Percentiles rank a stretch among this genome's conserved stretches.
Conservation (phyloP, 495 filamentous ascomycete genomes). For the Xylaria castorea region DNA sequence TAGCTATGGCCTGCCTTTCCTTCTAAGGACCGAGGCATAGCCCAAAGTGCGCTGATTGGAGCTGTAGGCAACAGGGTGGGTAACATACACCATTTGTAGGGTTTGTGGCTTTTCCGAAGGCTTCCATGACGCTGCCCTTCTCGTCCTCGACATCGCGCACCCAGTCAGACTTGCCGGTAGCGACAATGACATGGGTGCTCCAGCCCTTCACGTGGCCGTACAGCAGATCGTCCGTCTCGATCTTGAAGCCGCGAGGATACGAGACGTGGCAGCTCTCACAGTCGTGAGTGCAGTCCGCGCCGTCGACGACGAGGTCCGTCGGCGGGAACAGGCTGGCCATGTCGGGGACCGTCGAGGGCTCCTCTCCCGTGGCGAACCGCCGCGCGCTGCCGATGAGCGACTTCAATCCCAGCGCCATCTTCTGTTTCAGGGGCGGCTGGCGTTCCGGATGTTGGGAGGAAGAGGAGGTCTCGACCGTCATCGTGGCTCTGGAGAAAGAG, state of each 20-base stretch:
- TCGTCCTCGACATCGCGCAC: conserved; percentile 88
- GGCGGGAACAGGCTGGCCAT: conserved; percentile 67
- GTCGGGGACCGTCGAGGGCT: conserved; percentile 70
- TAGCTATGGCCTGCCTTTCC: background rate
- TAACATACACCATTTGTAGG: conserved; percentile 77
- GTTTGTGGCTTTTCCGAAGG: conserved; percentile 66
- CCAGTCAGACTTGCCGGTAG: conserved; percentile 96
- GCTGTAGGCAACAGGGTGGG: background rate
- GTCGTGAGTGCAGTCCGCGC: conserved; percentile 88
- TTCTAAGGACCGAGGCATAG: no score
- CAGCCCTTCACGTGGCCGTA: conserved; percentile 90
- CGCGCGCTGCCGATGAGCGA: conserved; percentile 52
- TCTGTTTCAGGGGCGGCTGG: conserved; percentile 27
- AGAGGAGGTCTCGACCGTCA: conserved; percentile 5
- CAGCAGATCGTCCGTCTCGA: conserved; percentile 79
- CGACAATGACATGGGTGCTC: conserved; percentile 88
- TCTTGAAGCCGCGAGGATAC: conserved; percentile 72
- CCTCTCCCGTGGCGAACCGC: conserved; percentile 65
- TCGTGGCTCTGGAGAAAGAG: background rate
- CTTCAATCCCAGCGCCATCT: conserved; percentile 44
- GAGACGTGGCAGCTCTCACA: conserved; percentile 81
- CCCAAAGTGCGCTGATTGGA: no score
- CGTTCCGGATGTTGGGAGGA: conserved; percentile 2
- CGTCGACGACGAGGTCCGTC: conserved; percentile 75
- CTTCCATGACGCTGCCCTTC: conserved; percentile 94